A percentile compares a stretch with the other conserved stretches of the same genome.
phyloP scores from a whole-genome alignment of 2,329 filamentous ascomycete genomes.

The Fusarium oxysporum region DNA sequence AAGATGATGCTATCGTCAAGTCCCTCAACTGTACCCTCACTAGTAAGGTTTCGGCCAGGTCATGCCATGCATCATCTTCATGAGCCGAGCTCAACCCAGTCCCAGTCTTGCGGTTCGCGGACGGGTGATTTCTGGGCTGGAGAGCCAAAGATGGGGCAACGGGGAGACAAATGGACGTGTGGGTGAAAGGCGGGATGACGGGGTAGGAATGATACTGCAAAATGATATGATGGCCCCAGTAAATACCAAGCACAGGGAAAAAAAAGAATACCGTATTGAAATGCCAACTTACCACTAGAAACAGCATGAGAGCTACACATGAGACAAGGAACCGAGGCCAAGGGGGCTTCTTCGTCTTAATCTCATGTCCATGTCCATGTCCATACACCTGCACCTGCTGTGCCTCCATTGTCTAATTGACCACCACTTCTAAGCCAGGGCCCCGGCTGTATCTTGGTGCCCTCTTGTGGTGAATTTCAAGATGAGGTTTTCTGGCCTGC shows the following conservation, averaged over 20 bases:
- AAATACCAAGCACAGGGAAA: slow-evolving; percentile 12
- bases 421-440: slow-evolving; percentile 16
- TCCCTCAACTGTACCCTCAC: slow-evolving; percentile 8
- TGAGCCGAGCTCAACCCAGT: slow-evolving; percentile 35
- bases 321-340: slow-evolving; percentile 24
- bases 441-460: not conserved
- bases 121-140: slow-evolving; percentile 26
- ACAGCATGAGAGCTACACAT: slow-evolving; percentile 25
- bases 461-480: slow-evolving; percentile 1
- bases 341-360: slow-evolving; percentile 18
- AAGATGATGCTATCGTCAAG: slow-evolving; percentile 30
- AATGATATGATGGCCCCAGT: slow-evolving; percentile 32
- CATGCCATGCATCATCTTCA: slow-evolving; percentile 38
- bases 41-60: slow-evolving; percentile 37
- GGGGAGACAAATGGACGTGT: slow-evolving; percentile 27
- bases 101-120: slow-evolving; percentile 33
- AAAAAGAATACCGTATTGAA: slow-evolving; percentile 1
- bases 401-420: slow-evolving; percentile 25
- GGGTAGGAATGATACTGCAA: slow-evolving; percentile 24
- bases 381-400: slow-evolving; percentile 17
- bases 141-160: slow-evolving; percentile 30
- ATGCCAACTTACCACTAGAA: slow-evolving; percentile 42
- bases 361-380: slow-evolving; percentile 25
- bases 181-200: slow-evolving; percentile 40
- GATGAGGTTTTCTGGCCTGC: slow-evolving; percentile 3